Evolutionary conservation across 257 asterid genomes (phyloP).

Genomic region (Leptodermis oblonga): DNA sequence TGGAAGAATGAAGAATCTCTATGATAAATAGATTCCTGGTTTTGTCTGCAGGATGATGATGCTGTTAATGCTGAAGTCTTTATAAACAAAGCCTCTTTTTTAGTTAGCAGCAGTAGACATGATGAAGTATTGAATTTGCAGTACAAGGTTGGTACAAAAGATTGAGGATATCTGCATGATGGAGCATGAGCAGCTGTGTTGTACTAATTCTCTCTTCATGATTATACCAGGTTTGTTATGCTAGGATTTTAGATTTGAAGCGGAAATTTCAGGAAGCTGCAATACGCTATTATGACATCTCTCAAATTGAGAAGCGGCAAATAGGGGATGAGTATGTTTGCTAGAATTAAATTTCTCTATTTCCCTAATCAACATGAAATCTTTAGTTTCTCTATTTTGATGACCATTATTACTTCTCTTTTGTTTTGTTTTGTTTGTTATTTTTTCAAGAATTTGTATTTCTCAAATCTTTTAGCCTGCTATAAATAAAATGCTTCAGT

Average conservation of each 20-base stretch:
- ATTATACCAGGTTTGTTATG: slow-evolving; percentile 81
- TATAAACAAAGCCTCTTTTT: slow-evolving; percentile 93
- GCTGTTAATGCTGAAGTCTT: slow-evolving; percentile 98
- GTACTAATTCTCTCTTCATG: neutral
- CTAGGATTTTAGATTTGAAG: slow-evolving; percentile 91
- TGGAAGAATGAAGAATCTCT: neutral
- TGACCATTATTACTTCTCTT: too few species aligned
- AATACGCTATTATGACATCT: slow-evolving; percentile 87
- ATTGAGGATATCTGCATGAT: slow-evolving; percentile 2
- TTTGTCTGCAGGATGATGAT: slow-evolving; percentile 80
- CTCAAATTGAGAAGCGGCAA: slow-evolving; percentile 95
- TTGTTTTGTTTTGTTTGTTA: too few species aligned
- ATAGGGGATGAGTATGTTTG: slow-evolving; percentile 89
- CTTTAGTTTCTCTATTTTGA: neutral
- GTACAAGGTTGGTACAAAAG: slow-evolving; percentile 57
- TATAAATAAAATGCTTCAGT: too few species aligned
- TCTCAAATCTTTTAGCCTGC: too few species aligned
- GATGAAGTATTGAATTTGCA: slow-evolving; percentile 91
- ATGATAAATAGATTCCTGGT: slow-evolving; percentile 1
- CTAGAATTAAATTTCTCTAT: neutral
- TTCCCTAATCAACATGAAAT: neutral
- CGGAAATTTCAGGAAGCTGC: slow-evolving; percentile 99
- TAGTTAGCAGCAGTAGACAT: slow-evolving; percentile 85
- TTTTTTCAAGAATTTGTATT: too few species aligned
- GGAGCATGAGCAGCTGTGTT: slow-evolving; percentile 5